Conservation (phyloP, 192 early-diverging fungal species). For the Rhizoclosmatium sp. region DNA sequence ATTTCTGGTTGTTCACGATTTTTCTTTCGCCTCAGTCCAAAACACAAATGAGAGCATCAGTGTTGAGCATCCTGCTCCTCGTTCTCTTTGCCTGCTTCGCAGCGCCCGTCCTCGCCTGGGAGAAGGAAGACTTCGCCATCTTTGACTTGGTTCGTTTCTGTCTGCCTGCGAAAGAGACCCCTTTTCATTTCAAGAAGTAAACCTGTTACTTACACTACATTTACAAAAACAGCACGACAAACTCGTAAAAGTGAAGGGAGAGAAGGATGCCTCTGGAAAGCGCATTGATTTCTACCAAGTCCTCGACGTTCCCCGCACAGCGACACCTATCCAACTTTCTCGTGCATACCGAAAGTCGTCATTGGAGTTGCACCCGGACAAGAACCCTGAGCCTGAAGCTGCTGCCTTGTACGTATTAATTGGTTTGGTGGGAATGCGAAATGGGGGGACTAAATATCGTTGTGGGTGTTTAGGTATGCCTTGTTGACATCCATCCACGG, state of each 20-base stretch:
- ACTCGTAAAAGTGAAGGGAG: conserved; percentile 38
- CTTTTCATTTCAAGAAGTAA: neutral
- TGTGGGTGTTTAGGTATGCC: conserved; percentile 38
- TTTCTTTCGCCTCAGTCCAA: too few relatives aligned
- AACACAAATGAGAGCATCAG: neutral
- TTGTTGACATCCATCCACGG: conserved; percentile 53
- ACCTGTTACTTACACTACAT: neutral
- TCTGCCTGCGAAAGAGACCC: neutral
- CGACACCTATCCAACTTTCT: conserved; percentile 45
- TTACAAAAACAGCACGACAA: conserved; percentile 35
- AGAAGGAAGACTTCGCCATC: conserved; percentile 52
- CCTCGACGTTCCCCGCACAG: conserved; percentile 42
- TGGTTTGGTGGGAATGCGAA: too few relatives aligned
- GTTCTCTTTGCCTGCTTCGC: neutral
- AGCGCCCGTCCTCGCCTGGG: conserved; percentile 45
- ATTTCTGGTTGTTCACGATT: too few relatives aligned
- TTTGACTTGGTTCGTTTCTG: conserved; percentile 48
- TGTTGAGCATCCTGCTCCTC: neutral
- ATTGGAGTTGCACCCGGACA: conserved; percentile 56
- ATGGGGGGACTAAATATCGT: neutral
- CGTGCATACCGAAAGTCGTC: conserved; percentile 56
- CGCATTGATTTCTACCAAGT: conserved; percentile 46
- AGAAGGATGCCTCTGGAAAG: conserved; percentile 28
- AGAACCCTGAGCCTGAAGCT: conserved; percentile 50
- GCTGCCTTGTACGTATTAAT: conserved; percentile 21